Base-by-base conservation (phyloP, 257 asterid species). In the Nemophila menziesii region DNA sequence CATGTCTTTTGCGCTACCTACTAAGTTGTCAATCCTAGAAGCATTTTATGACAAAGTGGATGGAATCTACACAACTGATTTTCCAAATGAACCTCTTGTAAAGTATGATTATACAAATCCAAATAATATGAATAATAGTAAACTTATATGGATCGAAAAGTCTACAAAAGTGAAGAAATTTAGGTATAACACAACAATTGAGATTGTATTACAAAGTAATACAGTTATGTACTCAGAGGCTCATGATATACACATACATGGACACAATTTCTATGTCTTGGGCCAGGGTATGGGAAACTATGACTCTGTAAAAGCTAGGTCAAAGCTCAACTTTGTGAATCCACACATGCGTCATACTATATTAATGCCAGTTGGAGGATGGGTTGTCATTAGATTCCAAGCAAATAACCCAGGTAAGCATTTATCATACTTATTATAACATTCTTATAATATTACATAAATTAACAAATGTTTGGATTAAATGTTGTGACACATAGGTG, bases 171-270 rank as follows among this genome's bases (percentile, higher is more conserved):
- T 40, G 45, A 40, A 40, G 45, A 40, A 40, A 6, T 23, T 40
- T 23, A 16, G 19, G 45, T 40, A 40, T n/a, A 40, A 40, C 4
- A 22, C 51, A 16, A 46, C 51, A 0, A 40, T 46, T 26, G 39
- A 46, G n/a, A 26, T 46, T 9, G 51, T 46, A 33, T 4, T 46
- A 23, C 51, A 46, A 29, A 24, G 37, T 23, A 24, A 20, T 8
- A 22, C 51, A 1, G 15, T 46, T 3, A 14, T 46, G 11, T 20
- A 9, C n/a, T 6, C 20, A 15, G 51, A 46, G 34, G 29, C 20
- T 5, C 51, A 46, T 22, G 39, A 39, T 8, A 46, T 46, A 33
- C 51, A 46, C 23, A 14, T 46, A n/a, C 51, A 46, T 27, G 51
- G 51, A 14, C 20, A n/a, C 38, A 46, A 46, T 14, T 46, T 46